Base-by-base conservation (phyloP, 192 early-diverging fungal genomes). In the Podila epigama region DNA sequence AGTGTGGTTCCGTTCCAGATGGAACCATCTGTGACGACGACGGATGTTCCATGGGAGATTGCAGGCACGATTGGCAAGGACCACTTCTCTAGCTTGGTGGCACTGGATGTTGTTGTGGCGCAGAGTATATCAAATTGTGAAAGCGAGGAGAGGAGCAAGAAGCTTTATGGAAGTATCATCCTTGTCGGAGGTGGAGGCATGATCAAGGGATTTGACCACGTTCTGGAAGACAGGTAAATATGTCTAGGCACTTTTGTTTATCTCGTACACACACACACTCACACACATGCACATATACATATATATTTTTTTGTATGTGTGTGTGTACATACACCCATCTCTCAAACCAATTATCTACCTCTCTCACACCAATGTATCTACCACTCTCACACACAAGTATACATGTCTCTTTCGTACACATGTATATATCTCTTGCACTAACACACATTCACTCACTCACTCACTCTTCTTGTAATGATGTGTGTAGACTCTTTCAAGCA, bases 171-270 rank as follows among this genome's bases (percentile, higher is more conserved):
- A 2, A 90, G 87, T 22, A 91, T 97, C 31, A 85, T 97, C 29
- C 55, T 97, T n/a, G 92, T 95, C 15, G 95, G 95, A 9, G 94
- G 94, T 33, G 94, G 94, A 25, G 89, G 88, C 15, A 85, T 90
- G 69, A 85, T 92, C 36, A 79, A 86, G 2, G 89, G 89, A 4
- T 89, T 96, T 55, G 83, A 84, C 63, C 66, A 70, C 32, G 78
- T 91, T n/a, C 77, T 93, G 25, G 86, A 91, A 55, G 84, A 87
- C 48, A 81, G 90, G 84, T 84, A 84, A 63, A 60, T 42, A 10
- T 52, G 20, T n/a, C n/a, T n/a, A n/a, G n/a, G n/a, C n/a, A n/a
- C 13, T 48, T 8, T 13, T 12, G 4, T 20, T 22, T 2, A 18
- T 48, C 44, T 20, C 44, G 25, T 22, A 15, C 44, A 22, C n/a